Evolutionary conservation across 306 rosid species (phyloP).

Genomic region (Cucurbita argyrosperma): DNA sequence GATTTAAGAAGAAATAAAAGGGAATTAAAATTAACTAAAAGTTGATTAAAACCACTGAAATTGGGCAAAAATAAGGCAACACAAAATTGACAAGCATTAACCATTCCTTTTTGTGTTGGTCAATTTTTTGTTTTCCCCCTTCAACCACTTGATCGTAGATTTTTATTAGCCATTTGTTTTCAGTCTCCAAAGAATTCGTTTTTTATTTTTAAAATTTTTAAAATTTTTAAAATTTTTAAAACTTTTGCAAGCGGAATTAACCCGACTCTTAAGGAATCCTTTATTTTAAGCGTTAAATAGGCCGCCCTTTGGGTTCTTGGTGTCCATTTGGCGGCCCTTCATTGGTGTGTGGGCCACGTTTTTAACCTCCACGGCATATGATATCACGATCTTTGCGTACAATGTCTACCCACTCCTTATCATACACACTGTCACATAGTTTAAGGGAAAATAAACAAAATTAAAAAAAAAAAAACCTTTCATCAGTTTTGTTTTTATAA

Average conservation of each 20-base stretch:
- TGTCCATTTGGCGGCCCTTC: constrained; percentile 19
- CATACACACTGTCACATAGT: neutral
- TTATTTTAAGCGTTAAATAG: neutral
- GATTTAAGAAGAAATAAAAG: neutral
- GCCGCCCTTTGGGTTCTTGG: constrained; percentile 21
- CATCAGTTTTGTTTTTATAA: neutral
- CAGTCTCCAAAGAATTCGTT: neutral
- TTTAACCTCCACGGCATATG: neutral
- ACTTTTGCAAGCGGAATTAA: neutral
- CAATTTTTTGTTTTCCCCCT: neutral
- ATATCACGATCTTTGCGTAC: constrained; percentile 7
- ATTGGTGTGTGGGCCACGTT: neutral
- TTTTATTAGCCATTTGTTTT: neutral
- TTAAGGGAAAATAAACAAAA: too few species aligned
- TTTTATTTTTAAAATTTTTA: too few species aligned
- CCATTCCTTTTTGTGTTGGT: neutral
- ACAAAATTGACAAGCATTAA: neutral
- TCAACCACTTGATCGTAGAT: neutral
- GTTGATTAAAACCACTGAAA: neutral
- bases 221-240: too few species aligned
- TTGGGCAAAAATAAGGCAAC: neutral
- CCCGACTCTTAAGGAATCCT: neutral
- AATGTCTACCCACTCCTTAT: neutral
- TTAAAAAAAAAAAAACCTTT: too few species aligned
- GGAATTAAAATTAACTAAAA: neutral